Conservation (phyloP, 2,329 filamentous ascomycete species). For the Byssoonygena ceratinophila region DNA sequence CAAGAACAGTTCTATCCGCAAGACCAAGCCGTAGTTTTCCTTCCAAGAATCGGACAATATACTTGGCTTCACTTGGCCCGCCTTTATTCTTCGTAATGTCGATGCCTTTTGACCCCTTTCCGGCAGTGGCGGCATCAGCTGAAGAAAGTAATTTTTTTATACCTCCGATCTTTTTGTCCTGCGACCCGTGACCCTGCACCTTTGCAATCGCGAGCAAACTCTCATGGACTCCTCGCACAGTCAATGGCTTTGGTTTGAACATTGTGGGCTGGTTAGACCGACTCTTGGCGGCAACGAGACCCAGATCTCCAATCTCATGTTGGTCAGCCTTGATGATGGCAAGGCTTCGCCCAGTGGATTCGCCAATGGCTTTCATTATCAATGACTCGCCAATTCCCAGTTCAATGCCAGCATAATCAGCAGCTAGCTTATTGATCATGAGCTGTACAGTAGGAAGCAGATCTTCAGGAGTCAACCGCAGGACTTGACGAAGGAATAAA, state of each 20-base stretch:
- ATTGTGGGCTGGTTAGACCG: conserved; percentile 91
- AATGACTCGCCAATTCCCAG: conserved; percentile 96
- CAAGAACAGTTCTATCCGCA: conserved; percentile 83
- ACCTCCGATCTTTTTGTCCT: conserved; percentile 78
- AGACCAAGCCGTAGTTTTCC: conserved; percentile 86
- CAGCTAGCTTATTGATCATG: conserved; percentile 97
- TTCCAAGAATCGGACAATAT: conserved; percentile 81
- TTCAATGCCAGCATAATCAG: conserved; percentile 92
- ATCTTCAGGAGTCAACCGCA: conserved; percentile 78
- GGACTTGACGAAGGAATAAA: conserved; percentile 84
- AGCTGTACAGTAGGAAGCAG: conserved; percentile 78
- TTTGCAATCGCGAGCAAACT: conserved; percentile 82
- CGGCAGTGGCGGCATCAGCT: conserved; percentile 61
- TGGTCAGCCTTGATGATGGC: conserved; percentile 90
- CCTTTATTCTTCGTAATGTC: conserved; percentile 90
- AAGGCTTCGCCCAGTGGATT: conserved; percentile 79
- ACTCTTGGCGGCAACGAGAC: conserved; percentile 89
- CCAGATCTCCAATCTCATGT: conserved; percentile 90
- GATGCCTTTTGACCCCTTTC: conserved; percentile 54
- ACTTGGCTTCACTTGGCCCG: conserved; percentile 90
- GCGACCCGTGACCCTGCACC: conserved; percentile 72
- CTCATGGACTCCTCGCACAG: conserved; percentile 74
- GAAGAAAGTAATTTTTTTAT: conserved; percentile 96
- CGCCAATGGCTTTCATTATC: conserved; percentile 97
- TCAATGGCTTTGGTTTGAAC: conserved; percentile 93